Percentiles rank a stretch among this genome's conserved stretches.
Conservation (phyloP, 2,329 filamentous ascomycete genomes). For the Aspergillus sp. region DNA sequence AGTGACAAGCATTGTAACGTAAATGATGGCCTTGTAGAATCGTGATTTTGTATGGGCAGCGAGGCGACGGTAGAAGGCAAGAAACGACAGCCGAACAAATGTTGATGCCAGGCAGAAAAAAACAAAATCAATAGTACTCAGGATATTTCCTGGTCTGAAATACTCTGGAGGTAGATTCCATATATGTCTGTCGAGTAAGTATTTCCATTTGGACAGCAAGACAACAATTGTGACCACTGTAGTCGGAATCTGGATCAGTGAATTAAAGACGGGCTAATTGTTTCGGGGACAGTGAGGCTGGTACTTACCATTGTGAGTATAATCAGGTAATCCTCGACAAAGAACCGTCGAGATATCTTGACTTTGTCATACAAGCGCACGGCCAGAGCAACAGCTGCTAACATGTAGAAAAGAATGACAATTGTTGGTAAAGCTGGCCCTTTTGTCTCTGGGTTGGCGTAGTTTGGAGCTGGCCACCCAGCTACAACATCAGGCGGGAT, state of each 20-base stretch:
- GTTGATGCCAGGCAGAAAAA: background rate
- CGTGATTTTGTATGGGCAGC: background rate
- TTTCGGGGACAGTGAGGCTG: background rate
- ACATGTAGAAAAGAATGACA: background rate
- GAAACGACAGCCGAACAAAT: background rate
- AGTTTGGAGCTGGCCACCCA: background rate
- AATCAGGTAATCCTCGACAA: background rate
- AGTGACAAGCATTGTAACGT: background rate
- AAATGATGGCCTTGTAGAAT: background rate
- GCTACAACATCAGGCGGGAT: background rate
- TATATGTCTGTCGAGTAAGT: background rate
- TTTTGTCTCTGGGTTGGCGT: background rate
- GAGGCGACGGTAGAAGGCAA: background rate
- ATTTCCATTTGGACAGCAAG: background rate
- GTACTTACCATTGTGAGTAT: background rate
- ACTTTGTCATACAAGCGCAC: background rate
- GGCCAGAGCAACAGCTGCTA: background rate
- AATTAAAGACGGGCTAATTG: background rate
- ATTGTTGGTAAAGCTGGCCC: background rate
- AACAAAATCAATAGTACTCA: background rate
- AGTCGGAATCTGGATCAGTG: background rate
- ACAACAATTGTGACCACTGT: background rate
- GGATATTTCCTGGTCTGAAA: background rate
- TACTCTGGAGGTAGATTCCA: background rate
- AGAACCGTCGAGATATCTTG: background rate